Conservation (phyloP, 148 eudicot species). For the Cornus kousa region DNA sequence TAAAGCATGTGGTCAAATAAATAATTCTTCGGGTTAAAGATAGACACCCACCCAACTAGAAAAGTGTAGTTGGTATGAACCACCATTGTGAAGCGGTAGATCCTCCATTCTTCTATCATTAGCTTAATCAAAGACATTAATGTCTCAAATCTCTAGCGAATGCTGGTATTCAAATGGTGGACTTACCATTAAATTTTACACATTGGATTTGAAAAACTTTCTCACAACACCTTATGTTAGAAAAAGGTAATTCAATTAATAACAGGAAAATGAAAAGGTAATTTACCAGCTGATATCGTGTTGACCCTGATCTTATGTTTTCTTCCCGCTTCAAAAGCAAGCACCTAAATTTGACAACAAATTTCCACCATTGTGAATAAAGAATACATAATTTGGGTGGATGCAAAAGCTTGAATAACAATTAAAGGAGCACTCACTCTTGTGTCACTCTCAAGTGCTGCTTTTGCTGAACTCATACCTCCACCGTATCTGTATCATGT, state of each 20-base stretch:
- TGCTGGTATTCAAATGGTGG: background rate
- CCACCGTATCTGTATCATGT: slow-evolving; percentile 72
- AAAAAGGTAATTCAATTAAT: background rate
- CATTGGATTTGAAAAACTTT: background rate
- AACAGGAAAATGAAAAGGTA: background rate
- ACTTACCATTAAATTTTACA: background rate
- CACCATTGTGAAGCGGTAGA: background rate
- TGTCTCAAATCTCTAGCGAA: background rate
- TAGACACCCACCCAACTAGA: background rate
- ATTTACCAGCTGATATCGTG: slow-evolving; percentile 94
- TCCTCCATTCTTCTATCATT: background rate
- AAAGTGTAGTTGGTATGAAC: too few relatives aligned
- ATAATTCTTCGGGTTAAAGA: background rate
- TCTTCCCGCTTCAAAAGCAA: slow-evolving; percentile 97
- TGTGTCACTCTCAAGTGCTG: slow-evolving; percentile 97
- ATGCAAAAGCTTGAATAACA: background rate
- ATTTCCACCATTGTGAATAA: slow-evolving; percentile 6
- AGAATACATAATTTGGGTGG: background rate
- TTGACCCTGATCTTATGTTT: slow-evolving; percentile 81
- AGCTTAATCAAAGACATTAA: background rate
- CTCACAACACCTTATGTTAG: background rate
- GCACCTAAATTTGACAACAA: slow-evolving; percentile 44
- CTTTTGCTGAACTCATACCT: slow-evolving; percentile 99
- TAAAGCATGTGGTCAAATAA: too few relatives aligned
- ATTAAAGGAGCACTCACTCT: slow-evolving; percentile 42